A percentile compares a stretch with the other conserved stretches of the same genome.
These are phyloP conservation scores for Apophysomyces sp. DNA, from an alignment of 371 early-diverging fungal genomes.

Conservation along the genomic window DNA sequence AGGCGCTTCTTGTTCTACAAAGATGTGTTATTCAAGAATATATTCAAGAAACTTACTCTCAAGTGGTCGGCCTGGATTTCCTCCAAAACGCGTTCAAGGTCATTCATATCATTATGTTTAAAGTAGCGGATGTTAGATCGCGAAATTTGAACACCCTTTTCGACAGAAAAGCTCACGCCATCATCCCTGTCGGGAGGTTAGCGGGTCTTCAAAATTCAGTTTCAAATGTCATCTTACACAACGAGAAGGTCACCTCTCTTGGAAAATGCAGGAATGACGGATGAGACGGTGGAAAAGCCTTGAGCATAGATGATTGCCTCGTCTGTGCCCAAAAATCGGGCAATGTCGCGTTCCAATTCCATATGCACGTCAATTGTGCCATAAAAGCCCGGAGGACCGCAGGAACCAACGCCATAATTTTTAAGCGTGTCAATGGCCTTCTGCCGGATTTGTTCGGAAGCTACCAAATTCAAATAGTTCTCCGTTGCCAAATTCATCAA, in stretches of 20 bases:
- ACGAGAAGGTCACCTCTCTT: slow-evolving; percentile 97
- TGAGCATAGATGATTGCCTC: slow-evolving; percentile 98
- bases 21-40: not conserved
- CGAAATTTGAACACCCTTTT: slow-evolving; percentile 91
- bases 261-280: slow-evolving; percentile 97
- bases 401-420: slow-evolving; percentile 99
- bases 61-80: slow-evolving; percentile 68
- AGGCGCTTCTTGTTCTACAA: slow-evolving; percentile 71
- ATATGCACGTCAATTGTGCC: slow-evolving; percentile 99
- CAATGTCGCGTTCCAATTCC: slow-evolving; percentile 91
- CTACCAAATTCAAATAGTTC: slow-evolving; percentile 87
- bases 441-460: slow-evolving; percentile 75
- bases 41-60: slow-evolving; percentile 22
- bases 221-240: slow-evolving; percentile 54
- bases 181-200: slow-evolving; percentile 66
- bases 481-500: slow-evolving; percentile 82
- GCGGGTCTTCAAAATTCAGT: not conserved
- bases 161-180: slow-evolving; percentile 84
- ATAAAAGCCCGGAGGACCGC: slow-evolving; percentile 99
- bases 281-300: slow-evolving; percentile 91
- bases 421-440: slow-evolving; percentile 87
- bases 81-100: slow-evolving; percentile 85
- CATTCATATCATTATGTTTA: slow-evolving; percentile 95
- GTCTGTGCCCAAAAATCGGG: slow-evolving; percentile 87
- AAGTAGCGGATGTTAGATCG: slow-evolving; percentile 86